Conservation (phyloP, 1,284 basidiomycete species). For the Anthracocystis walkeri region DNA sequence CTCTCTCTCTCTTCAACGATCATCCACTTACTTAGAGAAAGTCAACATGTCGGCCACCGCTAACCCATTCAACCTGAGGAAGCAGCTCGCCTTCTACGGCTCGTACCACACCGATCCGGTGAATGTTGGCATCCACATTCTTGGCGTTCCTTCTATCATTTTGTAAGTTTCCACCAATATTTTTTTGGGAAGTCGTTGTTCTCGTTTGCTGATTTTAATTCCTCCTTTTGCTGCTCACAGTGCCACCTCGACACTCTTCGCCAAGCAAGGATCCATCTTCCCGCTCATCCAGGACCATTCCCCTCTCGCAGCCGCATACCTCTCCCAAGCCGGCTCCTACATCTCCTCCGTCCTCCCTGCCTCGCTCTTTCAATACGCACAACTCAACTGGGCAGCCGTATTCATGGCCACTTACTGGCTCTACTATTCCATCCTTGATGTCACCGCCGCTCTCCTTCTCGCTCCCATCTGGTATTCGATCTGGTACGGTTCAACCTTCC, state of each 20-base stretch:
- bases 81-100: constrained; percentile 64
- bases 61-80: constrained; percentile 52
- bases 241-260: constrained; percentile 30
- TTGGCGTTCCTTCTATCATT: constrained; percentile 62
- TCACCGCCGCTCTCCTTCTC: constrained; percentile 45
- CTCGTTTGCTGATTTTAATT: not conserved
- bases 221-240: constrained; percentile 4
- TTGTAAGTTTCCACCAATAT: constrained; percentile 25
- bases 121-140: constrained; percentile 63
- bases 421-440: constrained; percentile 59
- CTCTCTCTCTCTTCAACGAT: constrained; percentile 4
- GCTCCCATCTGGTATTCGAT: constrained; percentile 53
- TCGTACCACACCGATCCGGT: constrained; percentile 62
- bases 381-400: constrained; percentile 39
- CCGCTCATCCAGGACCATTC: constrained; percentile 36
- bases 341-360: constrained; percentile 29
- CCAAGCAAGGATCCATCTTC: constrained; percentile 46
- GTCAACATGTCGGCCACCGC: constrained; percentile 53
- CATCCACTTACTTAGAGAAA: not conserved
- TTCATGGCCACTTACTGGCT: constrained; percentile 55
- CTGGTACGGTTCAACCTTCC: constrained; percentile 33
- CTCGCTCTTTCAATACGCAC: constrained; percentile 31
- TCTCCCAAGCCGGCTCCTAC: constrained; percentile 33
- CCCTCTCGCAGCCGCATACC: constrained; percentile 36
- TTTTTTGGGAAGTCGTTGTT: not conserved